Evolutionary conservation across 75 land plant genomes (phyloP).

Genomic region (Sequoia sempervirens): DNA sequence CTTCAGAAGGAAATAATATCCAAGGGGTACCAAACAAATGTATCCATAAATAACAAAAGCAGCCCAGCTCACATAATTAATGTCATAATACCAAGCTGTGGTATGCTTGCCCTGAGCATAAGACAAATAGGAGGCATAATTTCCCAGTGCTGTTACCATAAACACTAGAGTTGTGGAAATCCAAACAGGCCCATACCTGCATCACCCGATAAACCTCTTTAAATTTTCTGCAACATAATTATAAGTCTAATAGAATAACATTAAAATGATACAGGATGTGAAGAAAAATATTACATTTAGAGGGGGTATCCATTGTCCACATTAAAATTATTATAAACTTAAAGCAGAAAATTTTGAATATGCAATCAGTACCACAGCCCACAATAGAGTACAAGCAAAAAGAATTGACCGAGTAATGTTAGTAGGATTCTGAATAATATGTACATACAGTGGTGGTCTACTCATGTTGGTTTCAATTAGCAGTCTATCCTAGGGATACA

Average conservation of each 20-base stretch:
- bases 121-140: constrained; percentile 64
- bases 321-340: no score
- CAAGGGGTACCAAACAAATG: constrained; percentile 44
- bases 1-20: constrained; percentile 55
- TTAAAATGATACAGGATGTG: not conserved
- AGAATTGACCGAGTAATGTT: no score
- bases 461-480: no score
- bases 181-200: constrained; percentile 70
- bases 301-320: not conserved
- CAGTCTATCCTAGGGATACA: no score
- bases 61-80: constrained; percentile 54
- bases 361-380: no score
- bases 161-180: constrained; percentile 65
- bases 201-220: constrained; percentile 9
- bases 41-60: constrained; percentile 50
- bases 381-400: no score
- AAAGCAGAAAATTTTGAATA: no score
- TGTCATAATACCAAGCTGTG: constrained; percentile 55
- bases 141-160: constrained; percentile 57
- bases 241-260: not conserved
- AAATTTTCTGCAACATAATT: not conserved
- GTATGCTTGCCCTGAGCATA: constrained; percentile 21
- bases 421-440: no score
- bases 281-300: not conserved
- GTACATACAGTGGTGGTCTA: no score